Evolutionary conservation across 2,329 filamentous ascomycete genomes (phyloP).

Genomic region (Penicillium paneum): DNA sequence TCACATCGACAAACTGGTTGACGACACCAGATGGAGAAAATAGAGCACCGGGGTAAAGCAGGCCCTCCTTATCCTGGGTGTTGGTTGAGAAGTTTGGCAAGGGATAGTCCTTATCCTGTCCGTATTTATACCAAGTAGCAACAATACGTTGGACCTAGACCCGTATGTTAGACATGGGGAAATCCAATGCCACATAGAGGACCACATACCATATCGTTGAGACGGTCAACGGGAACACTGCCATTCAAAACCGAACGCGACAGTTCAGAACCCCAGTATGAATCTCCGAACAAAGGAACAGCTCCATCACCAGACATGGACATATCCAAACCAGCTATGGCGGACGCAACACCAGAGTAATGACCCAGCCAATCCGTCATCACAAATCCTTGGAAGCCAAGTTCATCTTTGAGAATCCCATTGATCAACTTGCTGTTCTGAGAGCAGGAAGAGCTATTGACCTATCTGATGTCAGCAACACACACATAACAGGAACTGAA

Average conservation of each 20-base stretch:
- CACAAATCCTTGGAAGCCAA: constrained; percentile 69
- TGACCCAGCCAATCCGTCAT: constrained; percentile 70
- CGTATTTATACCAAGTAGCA: constrained; percentile 55
- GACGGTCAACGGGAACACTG: constrained; percentile 53
- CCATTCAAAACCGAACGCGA: constrained; percentile 56
- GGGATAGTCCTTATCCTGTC: constrained; percentile 58
- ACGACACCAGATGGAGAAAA: constrained; percentile 61
- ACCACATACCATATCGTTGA: constrained; percentile 50
- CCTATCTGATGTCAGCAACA: constrained; percentile 32
- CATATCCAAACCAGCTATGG: constrained; percentile 65
- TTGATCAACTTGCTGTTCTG: constrained; percentile 69
- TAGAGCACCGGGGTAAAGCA: constrained; percentile 57
- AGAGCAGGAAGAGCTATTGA: constrained; percentile 65
- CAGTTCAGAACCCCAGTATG: constrained; percentile 57
- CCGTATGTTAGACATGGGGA: constrained; percentile 8
- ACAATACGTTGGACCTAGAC: constrained; percentile 53
- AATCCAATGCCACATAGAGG: rapidly evolving
- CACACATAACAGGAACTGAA: neutral
- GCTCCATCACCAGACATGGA: constrained; percentile 62
- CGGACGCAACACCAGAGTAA: constrained; percentile 57
- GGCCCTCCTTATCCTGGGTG: constrained; percentile 55
- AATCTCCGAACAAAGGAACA: constrained; percentile 52
- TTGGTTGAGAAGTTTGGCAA: constrained; percentile 59
- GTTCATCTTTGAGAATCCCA: constrained; percentile 67
- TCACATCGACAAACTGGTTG: constrained; percentile 65